Conservation (phyloP, 2,329 filamentous ascomycete genomes). For the Calonectria hongkongensis region DNA sequence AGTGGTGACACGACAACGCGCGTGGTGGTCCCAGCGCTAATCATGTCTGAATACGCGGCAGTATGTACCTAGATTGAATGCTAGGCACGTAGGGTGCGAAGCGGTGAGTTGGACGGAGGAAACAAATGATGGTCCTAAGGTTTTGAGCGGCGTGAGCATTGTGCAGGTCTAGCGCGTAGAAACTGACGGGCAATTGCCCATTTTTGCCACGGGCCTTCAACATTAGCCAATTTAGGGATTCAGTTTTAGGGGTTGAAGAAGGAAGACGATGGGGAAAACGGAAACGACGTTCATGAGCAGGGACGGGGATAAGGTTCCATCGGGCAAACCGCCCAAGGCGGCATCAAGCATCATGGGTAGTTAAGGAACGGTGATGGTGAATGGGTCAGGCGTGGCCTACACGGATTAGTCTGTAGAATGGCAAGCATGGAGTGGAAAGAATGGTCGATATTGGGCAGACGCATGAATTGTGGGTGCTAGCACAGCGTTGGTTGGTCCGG, state of each 20-base stretch:
- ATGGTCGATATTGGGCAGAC: constrained; percentile 13
- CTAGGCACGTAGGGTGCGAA: neutral
- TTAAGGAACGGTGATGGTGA: constrained; percentile 1
- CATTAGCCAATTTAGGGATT: constrained; percentile 42
- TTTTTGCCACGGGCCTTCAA: constrained; percentile 36
- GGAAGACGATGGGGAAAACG: constrained; percentile 26
- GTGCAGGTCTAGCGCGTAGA: constrained; percentile 48
- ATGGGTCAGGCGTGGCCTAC: neutral
- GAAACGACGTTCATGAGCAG: constrained; percentile 25
- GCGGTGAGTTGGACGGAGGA: constrained; percentile 19
- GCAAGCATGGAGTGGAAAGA: constrained; percentile 27
- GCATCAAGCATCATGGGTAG: constrained; percentile 30
- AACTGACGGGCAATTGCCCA: constrained; percentile 42
- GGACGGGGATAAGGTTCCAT: constrained; percentile 27
- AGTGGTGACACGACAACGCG: constrained; percentile 41
- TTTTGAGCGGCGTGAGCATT: constrained; percentile 48
- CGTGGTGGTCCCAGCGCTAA: constrained; percentile 30
- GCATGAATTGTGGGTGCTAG: constrained; percentile 1
- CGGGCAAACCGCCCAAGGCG: neutral
- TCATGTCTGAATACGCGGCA: constrained; percentile 13
- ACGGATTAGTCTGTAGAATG: neutral
- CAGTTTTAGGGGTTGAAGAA: constrained; percentile 35
- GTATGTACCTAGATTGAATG: constrained; percentile 7
- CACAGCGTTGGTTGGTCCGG: constrained; percentile 20
- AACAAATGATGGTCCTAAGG: constrained; percentile 32